Conservation (phyloP, 345 rosid species). For the Eucalyptus grandis region DNA sequence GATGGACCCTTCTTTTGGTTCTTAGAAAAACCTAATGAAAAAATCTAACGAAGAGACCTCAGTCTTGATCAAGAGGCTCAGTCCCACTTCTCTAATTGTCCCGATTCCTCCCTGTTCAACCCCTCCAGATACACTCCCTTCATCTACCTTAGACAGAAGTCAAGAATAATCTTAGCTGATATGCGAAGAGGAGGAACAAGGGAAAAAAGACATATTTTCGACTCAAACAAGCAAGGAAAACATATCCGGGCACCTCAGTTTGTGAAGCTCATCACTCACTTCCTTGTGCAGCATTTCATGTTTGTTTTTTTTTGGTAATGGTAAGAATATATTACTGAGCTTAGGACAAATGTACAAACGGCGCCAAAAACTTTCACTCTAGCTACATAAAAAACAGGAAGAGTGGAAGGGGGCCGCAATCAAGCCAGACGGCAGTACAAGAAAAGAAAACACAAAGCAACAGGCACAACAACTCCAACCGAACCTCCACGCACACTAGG, state of each 20-base stretch:
- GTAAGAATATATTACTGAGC: too few relatives aligned
- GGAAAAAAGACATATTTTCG: background rate
- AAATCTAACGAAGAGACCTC: background rate
- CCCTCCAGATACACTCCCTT: constrained; percentile 11
- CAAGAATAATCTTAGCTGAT: background rate
- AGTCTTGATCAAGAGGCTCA: background rate
- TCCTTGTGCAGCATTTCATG: background rate
- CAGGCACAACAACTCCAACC: too few relatives aligned
- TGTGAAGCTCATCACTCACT: background rate
- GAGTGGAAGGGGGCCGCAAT: too few relatives aligned
- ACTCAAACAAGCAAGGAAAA: background rate
- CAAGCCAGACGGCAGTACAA: too few relatives aligned
- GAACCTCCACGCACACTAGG: too few relatives aligned
- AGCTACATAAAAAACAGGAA: too few relatives aligned
- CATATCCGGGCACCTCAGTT: background rate
- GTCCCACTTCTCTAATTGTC: background rate
- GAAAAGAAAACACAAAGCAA: too few relatives aligned
- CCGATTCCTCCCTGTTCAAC: constrained; percentile 4
- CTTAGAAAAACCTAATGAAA: background rate
- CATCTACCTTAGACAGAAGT: background rate
- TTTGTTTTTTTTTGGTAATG: too few relatives aligned
- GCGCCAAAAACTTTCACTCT: too few relatives aligned
- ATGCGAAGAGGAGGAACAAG: background rate
- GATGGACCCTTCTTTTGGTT: background rate
- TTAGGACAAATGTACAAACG: too few relatives aligned